phyloP scores from a whole-genome alignment of 495 filamentous ascomycete genomes.

The Staphylotrichum tortipilum region DNA sequence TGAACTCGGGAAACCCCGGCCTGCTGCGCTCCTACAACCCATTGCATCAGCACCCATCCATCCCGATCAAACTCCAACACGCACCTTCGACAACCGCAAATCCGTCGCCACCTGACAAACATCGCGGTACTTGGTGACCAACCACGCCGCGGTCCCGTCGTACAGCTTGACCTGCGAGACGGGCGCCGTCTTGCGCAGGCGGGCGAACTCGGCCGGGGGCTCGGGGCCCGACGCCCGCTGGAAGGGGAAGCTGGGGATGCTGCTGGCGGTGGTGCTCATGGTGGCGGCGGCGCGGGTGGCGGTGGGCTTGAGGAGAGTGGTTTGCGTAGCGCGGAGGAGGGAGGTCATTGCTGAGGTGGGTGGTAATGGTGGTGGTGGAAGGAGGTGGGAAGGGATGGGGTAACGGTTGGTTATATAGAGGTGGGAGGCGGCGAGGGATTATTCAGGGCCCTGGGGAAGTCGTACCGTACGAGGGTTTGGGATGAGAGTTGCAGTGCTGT shows the following conservation, averaged over 20 bases:
- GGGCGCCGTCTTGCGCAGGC: conserved; percentile 30
- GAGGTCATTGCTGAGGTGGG: too few species aligned
- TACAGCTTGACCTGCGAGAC: conserved; percentile 37
- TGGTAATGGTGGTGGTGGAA: too few species aligned
- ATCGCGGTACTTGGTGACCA: conserved; percentile 39
- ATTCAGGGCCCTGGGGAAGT: too few species aligned
- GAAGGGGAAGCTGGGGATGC: conserved; percentile 33
- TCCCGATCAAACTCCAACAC: too few species aligned
- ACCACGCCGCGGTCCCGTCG: conserved; percentile 36
- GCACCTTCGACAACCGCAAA: conserved; percentile 30
- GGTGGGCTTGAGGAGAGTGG: not conserved
- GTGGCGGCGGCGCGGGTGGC: too few species aligned
- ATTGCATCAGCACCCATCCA: too few species aligned
- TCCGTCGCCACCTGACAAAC: conserved; percentile 36
- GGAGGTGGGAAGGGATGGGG: too few species aligned
- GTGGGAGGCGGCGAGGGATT: too few species aligned
- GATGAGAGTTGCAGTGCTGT: too few species aligned
- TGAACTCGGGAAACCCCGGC: conserved; percentile 40
- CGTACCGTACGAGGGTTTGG: too few species aligned
- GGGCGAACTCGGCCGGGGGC: conserved; percentile 35
- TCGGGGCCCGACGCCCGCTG: conserved; percentile 29
- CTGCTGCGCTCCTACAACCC: conserved; percentile 26
- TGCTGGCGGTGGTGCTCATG: conserved; percentile 4
- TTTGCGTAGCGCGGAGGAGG: too few species aligned
- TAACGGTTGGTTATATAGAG: too few species aligned